A percentile compares a stretch with the other conserved stretches of the same genome.
phyloP scores from a whole-genome alignment of 495 filamentous ascomycete species.

The Penicillium lividum region DNA sequence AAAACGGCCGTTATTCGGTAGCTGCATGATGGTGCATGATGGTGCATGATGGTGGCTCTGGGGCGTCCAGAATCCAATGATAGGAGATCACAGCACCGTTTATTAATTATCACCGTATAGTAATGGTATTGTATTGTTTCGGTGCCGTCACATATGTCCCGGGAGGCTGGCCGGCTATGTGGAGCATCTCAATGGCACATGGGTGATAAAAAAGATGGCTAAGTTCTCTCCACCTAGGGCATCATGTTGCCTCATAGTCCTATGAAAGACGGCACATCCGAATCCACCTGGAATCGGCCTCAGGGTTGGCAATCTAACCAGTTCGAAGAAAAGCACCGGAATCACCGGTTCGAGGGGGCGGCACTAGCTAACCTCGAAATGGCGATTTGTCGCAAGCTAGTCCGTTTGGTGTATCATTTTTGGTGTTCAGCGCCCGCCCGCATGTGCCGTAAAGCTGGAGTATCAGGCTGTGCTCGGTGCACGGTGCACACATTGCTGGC shows the following conservation, averaged over 20 bases:
- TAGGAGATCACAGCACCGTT: not conserved
- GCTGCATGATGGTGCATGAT: slow-evolving; percentile 2
- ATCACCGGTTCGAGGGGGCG: not conserved
- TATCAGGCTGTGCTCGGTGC: slow-evolving; percentile 7
- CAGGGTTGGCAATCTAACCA: not conserved
- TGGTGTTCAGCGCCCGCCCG: not conserved
- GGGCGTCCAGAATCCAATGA: slow-evolving; percentile 13
- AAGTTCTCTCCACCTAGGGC: slow-evolving; percentile 13
- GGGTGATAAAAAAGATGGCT: slow-evolving; percentile 5
- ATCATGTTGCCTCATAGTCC: slow-evolving; percentile 8
- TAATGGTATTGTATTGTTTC: not conserved
- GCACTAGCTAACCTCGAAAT: not conserved
- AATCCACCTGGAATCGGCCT: not conserved
- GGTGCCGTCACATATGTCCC: slow-evolving; percentile 7
- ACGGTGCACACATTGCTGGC: slow-evolving; percentile 24
- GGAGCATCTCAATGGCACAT: slow-evolving; percentile 15
- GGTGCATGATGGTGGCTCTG: slow-evolving; percentile 3
- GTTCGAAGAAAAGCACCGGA: not conserved
- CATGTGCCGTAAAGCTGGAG: not conserved
- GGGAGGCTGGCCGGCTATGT: slow-evolving; percentile 11
- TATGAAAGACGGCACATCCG: slow-evolving; percentile 4
- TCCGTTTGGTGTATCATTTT: not conserved
- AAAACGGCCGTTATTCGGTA: slow-evolving; percentile 17
- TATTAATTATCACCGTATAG: not conserved
- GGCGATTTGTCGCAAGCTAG: not conserved